Percentiles rank a stretch among this genome's conserved stretches.
Conservation (phyloP, 192 early-diverging fungal species). For the Kickxella alabastrina region DNA sequence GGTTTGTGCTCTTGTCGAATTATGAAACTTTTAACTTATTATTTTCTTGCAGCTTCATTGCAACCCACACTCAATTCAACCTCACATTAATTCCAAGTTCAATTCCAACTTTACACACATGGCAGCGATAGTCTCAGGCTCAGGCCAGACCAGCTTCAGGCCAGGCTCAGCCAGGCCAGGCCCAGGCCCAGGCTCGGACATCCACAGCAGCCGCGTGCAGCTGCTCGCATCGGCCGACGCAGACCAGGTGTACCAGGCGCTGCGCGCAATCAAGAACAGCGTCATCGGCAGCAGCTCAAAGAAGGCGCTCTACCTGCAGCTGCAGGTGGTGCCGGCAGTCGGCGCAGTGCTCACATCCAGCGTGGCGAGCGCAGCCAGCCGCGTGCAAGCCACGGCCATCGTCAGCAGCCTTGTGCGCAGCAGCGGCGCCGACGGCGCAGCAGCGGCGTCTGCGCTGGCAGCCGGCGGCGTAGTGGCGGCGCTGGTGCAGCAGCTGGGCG, state of each 20-base stretch:
- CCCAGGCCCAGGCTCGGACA: too few species aligned
- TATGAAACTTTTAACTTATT: too few species aligned
- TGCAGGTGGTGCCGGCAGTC: conserved; percentile 36
- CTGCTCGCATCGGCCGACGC: conserved; percentile 45
- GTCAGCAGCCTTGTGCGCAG: conserved; percentile 44
- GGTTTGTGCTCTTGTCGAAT: too few species aligned
- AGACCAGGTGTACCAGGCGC: conserved; percentile 39
- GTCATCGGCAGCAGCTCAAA: conserved; percentile 48
- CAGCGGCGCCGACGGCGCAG: conserved; percentile 9
- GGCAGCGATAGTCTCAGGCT: too few species aligned
- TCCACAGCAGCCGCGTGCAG: conserved; percentile 20
- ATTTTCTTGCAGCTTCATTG: too few species aligned
- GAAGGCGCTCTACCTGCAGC: conserved; percentile 38
- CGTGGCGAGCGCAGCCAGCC: conserved; percentile 35
- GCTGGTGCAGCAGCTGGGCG: conserved; percentile 36
- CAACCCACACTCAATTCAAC: too few species aligned
- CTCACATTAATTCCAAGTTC: too few species aligned
- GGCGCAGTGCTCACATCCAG: conserved; percentile 27
- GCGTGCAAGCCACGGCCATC: conserved; percentile 40
- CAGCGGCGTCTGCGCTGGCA: conserved; percentile 19
- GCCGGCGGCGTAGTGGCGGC: conserved; percentile 32
- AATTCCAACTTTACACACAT: too few species aligned
- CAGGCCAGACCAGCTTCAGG: too few species aligned
- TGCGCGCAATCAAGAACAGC: conserved; percentile 45
- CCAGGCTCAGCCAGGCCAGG: too few species aligned